Evolutionary conservation across 495 filamentous ascomycete genomes (phyloP), one percentile per base, ranked within the genome.

Genomic region (Aspergillus sclerotiicarbonarius): DNA sequence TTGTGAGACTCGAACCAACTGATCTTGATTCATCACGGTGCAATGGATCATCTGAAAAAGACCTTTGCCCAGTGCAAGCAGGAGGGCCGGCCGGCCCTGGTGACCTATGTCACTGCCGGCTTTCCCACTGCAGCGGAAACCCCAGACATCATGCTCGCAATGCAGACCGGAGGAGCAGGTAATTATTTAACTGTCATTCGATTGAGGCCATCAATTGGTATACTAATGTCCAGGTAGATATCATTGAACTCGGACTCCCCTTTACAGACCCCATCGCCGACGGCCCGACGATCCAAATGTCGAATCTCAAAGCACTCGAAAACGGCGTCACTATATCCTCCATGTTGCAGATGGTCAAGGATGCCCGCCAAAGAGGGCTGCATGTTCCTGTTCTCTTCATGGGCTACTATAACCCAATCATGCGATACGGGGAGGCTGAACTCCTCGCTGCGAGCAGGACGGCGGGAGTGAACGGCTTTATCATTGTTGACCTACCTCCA

Each of bases 231-330:
- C 12, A 9, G 1, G 13, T 15, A 64, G 63, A 66, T 56, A 53
- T 66, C 19, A 60, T 61, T 21, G 71, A 74, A 39, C 65, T 72
- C 47, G 91, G 92, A 39, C 81, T 92, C 32, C 91, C 91, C 46
- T 95, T 94, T 77, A 92, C 90, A 50, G 91, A 95, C 68, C 91
- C 91, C 20, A 93, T 92, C 70, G 90, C 88, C 59, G 90, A 93
- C 71, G 90, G 90, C n/a, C 89, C 89, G 15, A 91, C 89, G 7
- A 92, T 93, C 64, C 90, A 92, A 70, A 90, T 84, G 53, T 75
- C 90, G 31, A 92, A 92, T 70, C 89, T 85, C 20, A 80, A 84
- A 64, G 90, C 91, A 20, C 84, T 96, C 7, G 71, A 84, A 51
- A 87, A 95, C 73, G 90, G 90, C 52, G 85, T 93, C 54, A 91